phyloP scores from a whole-genome alignment of 202 grass and related monocot species.

The Panicum virgatum region DNA sequence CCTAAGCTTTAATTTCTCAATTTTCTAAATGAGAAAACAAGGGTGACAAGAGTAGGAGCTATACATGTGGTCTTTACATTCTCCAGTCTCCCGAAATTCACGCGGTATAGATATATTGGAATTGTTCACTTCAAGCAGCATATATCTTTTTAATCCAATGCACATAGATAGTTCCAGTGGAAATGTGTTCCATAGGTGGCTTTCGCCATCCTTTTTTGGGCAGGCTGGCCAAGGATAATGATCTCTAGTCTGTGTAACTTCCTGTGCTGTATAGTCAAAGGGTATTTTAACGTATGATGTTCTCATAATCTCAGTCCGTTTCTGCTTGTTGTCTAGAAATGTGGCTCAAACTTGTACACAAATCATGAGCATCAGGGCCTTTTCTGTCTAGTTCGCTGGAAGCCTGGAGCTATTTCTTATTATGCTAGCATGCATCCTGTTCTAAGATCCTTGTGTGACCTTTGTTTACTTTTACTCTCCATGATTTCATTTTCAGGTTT shows the following conservation, averaged over 20 bases:
- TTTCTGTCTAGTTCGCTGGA: not conserved
- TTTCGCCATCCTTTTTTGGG: conserved; percentile 8
- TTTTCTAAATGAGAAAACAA: not conserved
- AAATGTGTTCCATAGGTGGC: conserved; percentile 10
- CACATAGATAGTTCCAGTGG: not conserved
- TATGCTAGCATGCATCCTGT: conserved; percentile 3
- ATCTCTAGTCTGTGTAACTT: not conserved
- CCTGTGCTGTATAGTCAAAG: not conserved
- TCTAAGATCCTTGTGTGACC: not conserved
- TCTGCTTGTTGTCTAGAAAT: not conserved
- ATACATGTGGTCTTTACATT: not conserved
- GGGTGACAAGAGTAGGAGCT: not conserved
- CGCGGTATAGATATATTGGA: not conserved
- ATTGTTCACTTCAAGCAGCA: not conserved
- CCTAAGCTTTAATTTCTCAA: not conserved
- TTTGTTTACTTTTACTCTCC: conserved; percentile 5
- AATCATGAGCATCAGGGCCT: not conserved
- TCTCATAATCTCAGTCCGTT: conserved; percentile 8
- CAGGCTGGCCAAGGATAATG: not conserved
- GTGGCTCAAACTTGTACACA: not conserved
- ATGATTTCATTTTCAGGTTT: conserved; percentile 55
- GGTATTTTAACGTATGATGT: not conserved
- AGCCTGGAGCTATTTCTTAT: not conserved
- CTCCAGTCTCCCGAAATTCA: not conserved
- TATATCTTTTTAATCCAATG: not conserved